These are phyloP conservation scores for Stramenopiles sp. DNA, from an alignment of 352 stramenopile genomes.

Conservation along the genomic window DNA sequence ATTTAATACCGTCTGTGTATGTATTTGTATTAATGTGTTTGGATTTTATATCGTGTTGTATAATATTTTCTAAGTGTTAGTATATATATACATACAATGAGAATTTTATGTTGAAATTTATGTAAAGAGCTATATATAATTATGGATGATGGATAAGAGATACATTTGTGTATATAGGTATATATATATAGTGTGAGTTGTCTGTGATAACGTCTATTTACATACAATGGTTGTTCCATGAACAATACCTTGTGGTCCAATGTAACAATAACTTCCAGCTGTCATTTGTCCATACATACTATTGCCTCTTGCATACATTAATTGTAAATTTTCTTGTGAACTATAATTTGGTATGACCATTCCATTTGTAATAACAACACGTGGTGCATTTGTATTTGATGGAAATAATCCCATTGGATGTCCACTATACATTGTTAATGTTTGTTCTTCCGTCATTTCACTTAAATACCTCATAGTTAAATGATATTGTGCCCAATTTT, in stretches of 20 bases:
- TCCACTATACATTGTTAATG: constrained; percentile 61
- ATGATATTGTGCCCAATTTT: constrained; percentile 65
- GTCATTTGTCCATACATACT: constrained; percentile 69
- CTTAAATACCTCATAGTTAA: constrained; percentile 59
- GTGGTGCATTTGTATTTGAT: constrained; percentile 37
- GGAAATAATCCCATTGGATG: constrained; percentile 62
- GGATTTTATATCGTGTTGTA: too few species aligned
- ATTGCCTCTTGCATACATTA: constrained; percentile 56
- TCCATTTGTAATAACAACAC: constrained; percentile 61
- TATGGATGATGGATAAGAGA: too few species aligned
- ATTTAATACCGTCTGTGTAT: constrained; percentile 64
- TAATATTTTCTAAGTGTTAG: too few species aligned
- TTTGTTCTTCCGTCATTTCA: constrained; percentile 60
- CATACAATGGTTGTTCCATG: constrained; percentile 67
- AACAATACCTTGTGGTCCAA: constrained; percentile 61
- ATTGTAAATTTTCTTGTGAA: constrained; percentile 53
- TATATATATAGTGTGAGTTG: too few species aligned
- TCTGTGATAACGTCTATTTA: too few species aligned
- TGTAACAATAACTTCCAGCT: constrained; percentile 68
- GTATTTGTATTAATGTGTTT: too few species aligned
- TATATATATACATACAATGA: too few species aligned
- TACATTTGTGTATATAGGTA: too few species aligned
- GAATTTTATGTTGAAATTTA: too few species aligned
- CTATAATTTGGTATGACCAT: constrained; percentile 71
- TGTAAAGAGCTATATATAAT: too few species aligned